phyloP scores from a whole-genome alignment of 1,284 basidiomycete genomes.

The Paramarasmius palmivorus region DNA sequence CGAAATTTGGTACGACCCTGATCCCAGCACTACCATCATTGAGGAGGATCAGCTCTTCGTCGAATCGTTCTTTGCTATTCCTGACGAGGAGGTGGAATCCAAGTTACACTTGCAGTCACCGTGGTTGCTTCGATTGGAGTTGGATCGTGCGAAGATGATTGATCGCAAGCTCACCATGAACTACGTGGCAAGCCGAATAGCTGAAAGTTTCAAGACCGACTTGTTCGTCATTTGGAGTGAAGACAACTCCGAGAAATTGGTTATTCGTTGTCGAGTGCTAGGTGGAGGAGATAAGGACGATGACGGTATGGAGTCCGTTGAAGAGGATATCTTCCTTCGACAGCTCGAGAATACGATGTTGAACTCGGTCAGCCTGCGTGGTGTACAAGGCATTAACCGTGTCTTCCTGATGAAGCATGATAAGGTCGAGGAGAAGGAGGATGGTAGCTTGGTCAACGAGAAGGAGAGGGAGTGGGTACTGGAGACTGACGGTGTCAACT shows the following conservation, averaged over 20 bases:
- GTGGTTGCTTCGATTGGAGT: slow-evolving; percentile 95
- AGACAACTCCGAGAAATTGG: slow-evolving; percentile 97
- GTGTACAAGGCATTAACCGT: slow-evolving; percentile 88
- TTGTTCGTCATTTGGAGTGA: slow-evolving; percentile 99
- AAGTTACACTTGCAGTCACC: slow-evolving; percentile 93
- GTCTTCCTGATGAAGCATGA: slow-evolving; percentile 94
- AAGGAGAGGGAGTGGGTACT: slow-evolving; percentile 90
- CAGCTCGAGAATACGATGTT: slow-evolving; percentile 97
- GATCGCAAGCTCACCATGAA: slow-evolving; percentile 96
- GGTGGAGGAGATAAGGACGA: slow-evolving; percentile 92
- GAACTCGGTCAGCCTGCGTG: slow-evolving; percentile 93
- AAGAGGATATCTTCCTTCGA: slow-evolving; percentile 97
- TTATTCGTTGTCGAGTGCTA: slow-evolving; percentile 95
- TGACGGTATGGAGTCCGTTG: slow-evolving; percentile 71
- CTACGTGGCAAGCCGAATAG: slow-evolving; percentile 92
- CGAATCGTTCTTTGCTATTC: slow-evolving; percentile 99
- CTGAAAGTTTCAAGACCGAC: slow-evolving; percentile 94
- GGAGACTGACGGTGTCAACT: slow-evolving; percentile 96
- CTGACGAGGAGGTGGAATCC: slow-evolving; percentile 93
- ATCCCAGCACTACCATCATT: slow-evolving; percentile 90
- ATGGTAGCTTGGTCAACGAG: slow-evolving; percentile 63
- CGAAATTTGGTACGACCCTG: slow-evolving; percentile 98
- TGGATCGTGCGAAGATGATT: slow-evolving; percentile 97
- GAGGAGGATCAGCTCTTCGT: slow-evolving; percentile 97
- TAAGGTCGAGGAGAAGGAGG: slow-evolving; percentile 68